A percentile compares a stretch with the other conserved stretches of the same genome.
Evolutionary conservation across 1,139 yeast species (phyloP).

Genomic region (Magnusiomyces clavatus): DNA sequence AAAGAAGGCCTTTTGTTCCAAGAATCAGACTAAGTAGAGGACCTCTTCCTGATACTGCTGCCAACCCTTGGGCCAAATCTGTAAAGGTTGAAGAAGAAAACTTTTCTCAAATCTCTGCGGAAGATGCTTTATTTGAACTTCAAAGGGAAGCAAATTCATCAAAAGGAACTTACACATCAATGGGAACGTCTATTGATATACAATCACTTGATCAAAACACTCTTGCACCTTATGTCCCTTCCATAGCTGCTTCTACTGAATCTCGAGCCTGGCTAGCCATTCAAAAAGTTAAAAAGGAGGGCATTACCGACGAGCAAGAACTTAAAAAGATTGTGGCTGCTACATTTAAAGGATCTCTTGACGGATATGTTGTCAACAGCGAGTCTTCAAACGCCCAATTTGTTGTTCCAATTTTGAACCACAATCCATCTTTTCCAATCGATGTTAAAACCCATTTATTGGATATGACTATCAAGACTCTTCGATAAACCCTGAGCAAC

Average conservation of each 20-base stretch:
- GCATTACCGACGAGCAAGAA: conserved; percentile 8
- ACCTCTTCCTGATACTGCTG: neutral
- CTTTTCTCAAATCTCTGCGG: conserved; percentile 6
- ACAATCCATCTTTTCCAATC: conserved; percentile 20
- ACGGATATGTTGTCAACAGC: conserved; percentile 14
- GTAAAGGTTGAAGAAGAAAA: neutral
- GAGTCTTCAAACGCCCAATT: conserved; percentile 10
- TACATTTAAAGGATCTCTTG: conserved; percentile 18
- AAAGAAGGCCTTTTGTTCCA: neutral
- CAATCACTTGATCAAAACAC: conserved; percentile 5
- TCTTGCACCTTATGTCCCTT: conserved; percentile 8
- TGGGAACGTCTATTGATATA: conserved; percentile 7
- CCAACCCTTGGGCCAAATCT: too few relatives aligned
- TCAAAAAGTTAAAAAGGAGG: conserved; percentile 6
- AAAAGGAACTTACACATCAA: neutral
- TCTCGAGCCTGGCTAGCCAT: conserved; percentile 12
- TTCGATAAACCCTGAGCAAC: too few relatives aligned
- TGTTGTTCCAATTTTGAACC: conserved; percentile 20
- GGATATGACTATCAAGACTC: conserved; percentile 19
- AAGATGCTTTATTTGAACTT: conserved; percentile 9
- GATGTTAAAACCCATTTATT: conserved; percentile 21
- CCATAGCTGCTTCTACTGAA: conserved; percentile 9
- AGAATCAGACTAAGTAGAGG: neutral
- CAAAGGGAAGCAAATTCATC: conserved; percentile 1
- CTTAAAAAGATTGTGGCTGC: conserved; percentile 16